Evolutionary conservation across 2,329 filamentous ascomycete species (phyloP), one percentile per base, ranked within the genome.

Genomic region (Sarocladium oryzae): DNA sequence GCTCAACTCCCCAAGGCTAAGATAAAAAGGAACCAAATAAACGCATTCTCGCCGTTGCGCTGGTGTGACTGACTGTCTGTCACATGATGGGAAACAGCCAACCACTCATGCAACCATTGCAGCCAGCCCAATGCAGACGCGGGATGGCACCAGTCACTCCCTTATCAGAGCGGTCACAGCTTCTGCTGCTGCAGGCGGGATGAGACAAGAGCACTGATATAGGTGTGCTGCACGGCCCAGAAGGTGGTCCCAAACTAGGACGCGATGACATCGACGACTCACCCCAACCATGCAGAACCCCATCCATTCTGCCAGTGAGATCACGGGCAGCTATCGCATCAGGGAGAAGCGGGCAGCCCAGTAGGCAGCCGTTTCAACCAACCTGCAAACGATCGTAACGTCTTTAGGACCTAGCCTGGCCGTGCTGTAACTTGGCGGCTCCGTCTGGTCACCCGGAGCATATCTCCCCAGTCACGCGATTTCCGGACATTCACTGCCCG

Each of bases 221-320:
- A 30, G 28, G 28, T 30, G 28, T 13, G 13, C 13, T 30, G 28
- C 13, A 7, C 28, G 7, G 28, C 28, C 28, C 28, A 7, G 24
- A 33, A 21, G 28, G 43, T 10, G 43, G 43, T 32, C 8, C 43
- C 43, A 11, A 33, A 20, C 18, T 8, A 33, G 16, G 43, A 11
- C n/a, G 43, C 43, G 43, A 48, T 48, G 43, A 48, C 43, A 48
- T 48, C 43, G 43, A 48, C 43, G 43, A 48, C 43, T 48, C 26
- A 20, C 43, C 43, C n/a, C 32, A 48, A n/a, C 43, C 13, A 32
- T 30, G 13, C 28, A 30, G 7, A 7, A 7, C 7, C 28, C n/a
- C 26, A 20, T 16, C 24, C 26, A 20, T 33, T 23, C 43, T 21
- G 28, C 28, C 28, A 21, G 37, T 41, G 4, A 28, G 23, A 21